Base-by-base conservation (phyloP, 2,329 filamentous ascomycete genomes). In the Colletotrichum sp. region DNA sequence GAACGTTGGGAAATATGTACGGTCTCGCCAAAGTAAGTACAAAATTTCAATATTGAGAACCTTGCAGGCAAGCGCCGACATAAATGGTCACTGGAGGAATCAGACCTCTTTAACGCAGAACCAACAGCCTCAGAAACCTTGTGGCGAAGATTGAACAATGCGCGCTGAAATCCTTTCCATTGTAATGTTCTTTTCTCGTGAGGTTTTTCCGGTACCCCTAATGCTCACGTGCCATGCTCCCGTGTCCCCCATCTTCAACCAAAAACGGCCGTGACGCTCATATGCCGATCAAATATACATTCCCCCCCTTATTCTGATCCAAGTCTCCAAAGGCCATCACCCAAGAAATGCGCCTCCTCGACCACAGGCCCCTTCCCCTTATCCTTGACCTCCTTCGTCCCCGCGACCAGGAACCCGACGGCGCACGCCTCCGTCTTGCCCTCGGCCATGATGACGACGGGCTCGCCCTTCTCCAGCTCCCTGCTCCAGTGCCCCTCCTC, bases 291-390 rank as follows among this genome's bases (percentile, higher is more conserved):
- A n/a, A 30, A 7, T 30, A 18, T n/a, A 18, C 24, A 7, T 18
- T 10, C 16, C 5, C n/a, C 21, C 57, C 26, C 16, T 78, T 83
- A 91, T n/a, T 91, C 88, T 24, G 88, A 84, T 28, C 79, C 82
- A 77, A 98, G 83, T 80, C 90, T 95, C 97, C 97, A 99, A 80
- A 99, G 87, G 21, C 96, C 97, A 88, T 99, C 97, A 0, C 97
- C 97, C 70, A 99, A 84, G 87, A 94, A 99, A 90, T 99, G 97
- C 36, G 95, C 95, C 77, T 96, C 94, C 88, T 99, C 96, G 79
- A 99, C 95, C 18, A 96, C 97, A 8, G 96, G 95, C 0, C 97
- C 97, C 88, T 99, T 99, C 79, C 95, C 96, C 87, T 96, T 96
- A 79, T 92, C 93, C 91, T 97, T 98, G 84, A 98, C 96, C 86